These are phyloP conservation scores for Vachellia collinsii DNA, from an alignment of 306 rosid genomes.

Conservation along the genomic window DNA sequence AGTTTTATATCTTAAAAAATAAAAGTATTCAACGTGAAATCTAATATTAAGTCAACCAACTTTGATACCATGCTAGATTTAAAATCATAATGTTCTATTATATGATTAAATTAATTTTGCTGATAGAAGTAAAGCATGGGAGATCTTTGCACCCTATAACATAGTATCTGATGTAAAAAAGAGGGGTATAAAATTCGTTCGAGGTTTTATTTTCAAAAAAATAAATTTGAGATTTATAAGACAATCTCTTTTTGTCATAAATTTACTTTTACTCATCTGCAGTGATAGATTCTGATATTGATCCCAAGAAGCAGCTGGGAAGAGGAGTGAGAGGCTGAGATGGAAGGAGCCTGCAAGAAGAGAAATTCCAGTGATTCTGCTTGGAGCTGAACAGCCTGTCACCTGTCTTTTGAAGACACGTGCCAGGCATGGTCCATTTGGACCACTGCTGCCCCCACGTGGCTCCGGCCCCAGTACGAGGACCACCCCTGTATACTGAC, in stretches of 20 bases:
- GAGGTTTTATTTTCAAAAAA: too few species aligned
- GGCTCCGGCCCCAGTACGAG: constrained; percentile 53
- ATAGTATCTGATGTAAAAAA: too few species aligned
- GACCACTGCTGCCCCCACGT: constrained; percentile 74
- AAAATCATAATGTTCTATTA: neutral
- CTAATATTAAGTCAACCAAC: neutral
- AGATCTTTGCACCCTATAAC: neutral
- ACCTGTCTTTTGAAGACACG: constrained; percentile 45
- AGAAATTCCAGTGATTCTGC: neutral
- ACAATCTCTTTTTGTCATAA: too few species aligned
- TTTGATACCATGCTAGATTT: neutral
- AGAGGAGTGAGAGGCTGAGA: neutral
- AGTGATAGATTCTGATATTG: neutral
- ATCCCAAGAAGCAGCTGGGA: neutral
- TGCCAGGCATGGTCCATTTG: constrained; percentile 43
- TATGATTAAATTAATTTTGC: neutral
- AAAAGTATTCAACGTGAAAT: neutral
- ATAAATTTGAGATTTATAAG: too few species aligned
- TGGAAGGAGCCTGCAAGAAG: neutral
- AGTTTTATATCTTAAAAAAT: neutral
- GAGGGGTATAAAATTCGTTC: too few species aligned
- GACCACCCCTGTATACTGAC: constrained; percentile 52
- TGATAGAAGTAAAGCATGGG: neutral
- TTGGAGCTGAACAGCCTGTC: constrained; percentile 49
- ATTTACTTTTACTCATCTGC: too few species aligned